Conservation (phyloP, 495 filamentous ascomycete genomes). For the Aspergillus ellipticus region DNA sequence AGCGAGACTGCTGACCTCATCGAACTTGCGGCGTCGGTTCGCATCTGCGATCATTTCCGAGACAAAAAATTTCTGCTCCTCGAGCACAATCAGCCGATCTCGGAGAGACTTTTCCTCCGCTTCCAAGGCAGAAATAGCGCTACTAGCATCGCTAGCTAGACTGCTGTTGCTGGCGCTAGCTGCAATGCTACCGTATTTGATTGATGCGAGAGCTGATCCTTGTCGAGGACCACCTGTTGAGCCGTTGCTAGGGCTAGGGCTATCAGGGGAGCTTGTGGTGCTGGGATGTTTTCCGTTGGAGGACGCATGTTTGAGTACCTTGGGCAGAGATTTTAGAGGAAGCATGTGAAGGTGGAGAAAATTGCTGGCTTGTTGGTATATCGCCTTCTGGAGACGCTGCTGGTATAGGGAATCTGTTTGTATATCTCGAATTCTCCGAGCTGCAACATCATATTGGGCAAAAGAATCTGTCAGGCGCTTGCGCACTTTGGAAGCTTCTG, state of each 20-base stretch:
- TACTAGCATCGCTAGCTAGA: conserved; percentile 60
- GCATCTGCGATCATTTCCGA: conserved; percentile 83
- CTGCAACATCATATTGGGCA: conserved; percentile 80
- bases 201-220: conserved; percentile 52
- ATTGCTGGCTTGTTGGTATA: conserved; percentile 76
- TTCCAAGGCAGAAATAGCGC: conserved; percentile 68
- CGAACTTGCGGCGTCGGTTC: conserved; percentile 75
- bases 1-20: conserved; percentile 78
- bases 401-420: conserved; percentile 71
- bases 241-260: conserved; percentile 31
- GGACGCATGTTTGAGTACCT: conserved; percentile 69
- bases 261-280: conserved; percentile 28
- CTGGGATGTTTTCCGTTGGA: conserved; percentile 36
- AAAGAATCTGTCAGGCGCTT: conserved; percentile 91
- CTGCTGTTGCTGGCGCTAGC: conserved; percentile 52
- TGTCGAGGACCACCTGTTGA: conserved; percentile 35
- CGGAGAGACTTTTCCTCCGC: conserved; percentile 82
- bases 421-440: conserved; percentile 76
- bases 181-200: conserved; percentile 50
- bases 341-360: conserved; percentile 93
- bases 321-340: conserved; percentile 80
- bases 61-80: conserved; percentile 93
- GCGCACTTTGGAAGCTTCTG: conserved; percentile 85
- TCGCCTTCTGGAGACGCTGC: conserved; percentile 71
- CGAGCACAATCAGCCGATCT: conserved; percentile 82